A percentile compares a stretch with the other conserved stretches of the same genome.
Conservation (phyloP, 305 asterid genomes). For the Ajuga reptans region DNA sequence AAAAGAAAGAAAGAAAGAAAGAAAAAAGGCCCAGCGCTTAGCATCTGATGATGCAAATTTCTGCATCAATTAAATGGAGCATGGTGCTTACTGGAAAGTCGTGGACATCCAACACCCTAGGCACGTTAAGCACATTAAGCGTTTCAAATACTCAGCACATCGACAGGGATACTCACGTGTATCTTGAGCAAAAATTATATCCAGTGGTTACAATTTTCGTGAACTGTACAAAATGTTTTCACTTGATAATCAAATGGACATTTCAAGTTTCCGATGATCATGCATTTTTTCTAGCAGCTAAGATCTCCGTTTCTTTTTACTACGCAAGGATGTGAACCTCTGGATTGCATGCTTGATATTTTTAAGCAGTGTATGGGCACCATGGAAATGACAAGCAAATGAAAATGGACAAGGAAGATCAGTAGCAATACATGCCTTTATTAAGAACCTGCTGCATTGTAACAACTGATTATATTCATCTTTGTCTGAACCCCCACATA, state of each 20-base stretch:
- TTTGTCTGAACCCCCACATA: constrained; percentile 39
- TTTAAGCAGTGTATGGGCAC: background rate
- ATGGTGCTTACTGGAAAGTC: too few relatives aligned
- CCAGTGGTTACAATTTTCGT: background rate
- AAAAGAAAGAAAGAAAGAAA: too few relatives aligned
- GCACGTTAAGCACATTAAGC: too few relatives aligned
- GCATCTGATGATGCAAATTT: background rate
- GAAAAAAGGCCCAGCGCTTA: background rate
- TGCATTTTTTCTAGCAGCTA: background rate
- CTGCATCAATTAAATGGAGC: too few relatives aligned
- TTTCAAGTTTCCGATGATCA: background rate
- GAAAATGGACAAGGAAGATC: constrained; percentile 2
- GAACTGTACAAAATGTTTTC: background rate
- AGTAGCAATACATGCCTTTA: constrained; percentile 35
- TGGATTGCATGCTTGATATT: background rate
- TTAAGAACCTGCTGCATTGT: constrained; percentile 35
- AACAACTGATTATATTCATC: constrained; percentile 29
- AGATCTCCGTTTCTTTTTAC: background rate
- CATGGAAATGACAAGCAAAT: constrained; percentile 5
- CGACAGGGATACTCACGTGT: too few relatives aligned
- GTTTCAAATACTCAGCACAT: too few relatives aligned
- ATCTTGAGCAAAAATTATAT: background rate
- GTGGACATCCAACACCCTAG: too few relatives aligned
- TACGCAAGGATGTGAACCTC: constrained; percentile 31
- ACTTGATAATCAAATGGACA: constrained; percentile 1